These are phyloP conservation scores for Pseudonitzschia pungens DNA, from an alignment of 108 stramenopile species.

Conservation along the genomic window DNA sequence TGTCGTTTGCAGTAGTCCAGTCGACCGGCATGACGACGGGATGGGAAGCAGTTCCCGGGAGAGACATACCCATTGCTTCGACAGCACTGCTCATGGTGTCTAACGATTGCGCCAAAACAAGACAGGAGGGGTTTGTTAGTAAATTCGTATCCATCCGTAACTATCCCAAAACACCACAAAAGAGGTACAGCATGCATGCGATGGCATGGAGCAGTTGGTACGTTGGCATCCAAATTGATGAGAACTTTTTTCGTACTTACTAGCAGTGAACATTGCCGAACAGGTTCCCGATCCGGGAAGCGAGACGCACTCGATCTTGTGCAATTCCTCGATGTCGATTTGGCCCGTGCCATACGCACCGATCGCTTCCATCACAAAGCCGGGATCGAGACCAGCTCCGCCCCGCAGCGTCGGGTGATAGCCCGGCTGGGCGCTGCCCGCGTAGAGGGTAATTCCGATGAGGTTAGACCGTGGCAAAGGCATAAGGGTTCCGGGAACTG, in stretches of 20 bases:
- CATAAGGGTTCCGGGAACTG: conserved; percentile 2
- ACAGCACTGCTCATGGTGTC: background rate
- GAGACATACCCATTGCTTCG: conserved; percentile 10
- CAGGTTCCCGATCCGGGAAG: conserved; percentile 4
- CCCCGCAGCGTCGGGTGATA: background rate
- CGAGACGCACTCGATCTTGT: background rate
- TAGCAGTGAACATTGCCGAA: conserved; percentile 1
- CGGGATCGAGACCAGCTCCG: background rate
- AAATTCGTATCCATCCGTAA: no score
- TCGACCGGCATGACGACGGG: background rate
- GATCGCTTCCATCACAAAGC: background rate
- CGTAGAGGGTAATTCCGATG: background rate
- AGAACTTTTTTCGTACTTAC: no score
- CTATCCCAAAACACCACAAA: no score
- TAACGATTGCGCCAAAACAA: no score
- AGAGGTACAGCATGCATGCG: no score
- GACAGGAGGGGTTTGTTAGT: no score
- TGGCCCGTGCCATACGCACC: conserved; percentile 4
- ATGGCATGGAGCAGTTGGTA: no score
- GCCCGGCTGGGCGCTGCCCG: background rate
- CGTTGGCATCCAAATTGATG: no score
- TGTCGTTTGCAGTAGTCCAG: no score
- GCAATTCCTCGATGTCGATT: background rate
- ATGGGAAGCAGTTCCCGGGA: background rate
- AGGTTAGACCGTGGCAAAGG: background rate